These are phyloP conservation scores for Begonia fuchsioides DNA, from an alignment of 306 rosid genomes.

Conservation along the genomic window DNA sequence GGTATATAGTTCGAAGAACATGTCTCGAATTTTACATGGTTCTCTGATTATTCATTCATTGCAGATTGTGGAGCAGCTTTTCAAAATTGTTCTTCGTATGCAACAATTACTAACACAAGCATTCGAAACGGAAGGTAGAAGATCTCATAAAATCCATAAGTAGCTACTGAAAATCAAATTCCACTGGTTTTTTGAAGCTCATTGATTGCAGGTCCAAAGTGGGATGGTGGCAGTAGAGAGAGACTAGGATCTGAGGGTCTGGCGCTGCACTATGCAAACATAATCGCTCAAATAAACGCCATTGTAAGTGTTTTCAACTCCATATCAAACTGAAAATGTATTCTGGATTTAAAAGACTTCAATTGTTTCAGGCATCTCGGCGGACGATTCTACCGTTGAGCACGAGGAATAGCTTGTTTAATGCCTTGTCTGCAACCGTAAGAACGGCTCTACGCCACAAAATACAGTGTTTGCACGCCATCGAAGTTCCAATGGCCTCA, in stretches of 20 bases:
- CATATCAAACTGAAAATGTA: neutral
- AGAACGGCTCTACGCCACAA: conserved; percentile 52
- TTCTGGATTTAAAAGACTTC: neutral
- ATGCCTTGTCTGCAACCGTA: conserved; percentile 48
- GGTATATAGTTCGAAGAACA: conserved; percentile 29
- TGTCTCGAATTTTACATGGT: neutral
- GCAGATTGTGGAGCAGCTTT: conserved; percentile 92
- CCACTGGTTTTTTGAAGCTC: neutral
- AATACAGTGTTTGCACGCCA: conserved; percentile 29
- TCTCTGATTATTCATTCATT: conserved; percentile 15
- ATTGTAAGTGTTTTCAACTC: conserved; percentile 48
- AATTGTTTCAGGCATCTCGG: conserved; percentile 50
- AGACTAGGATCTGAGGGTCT: conserved; percentile 80
- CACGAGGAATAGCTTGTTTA: conserved; percentile 64
- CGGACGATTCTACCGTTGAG: conserved; percentile 64
- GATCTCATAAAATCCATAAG: conserved; percentile 1
- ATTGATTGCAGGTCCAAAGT: conserved; percentile 23
- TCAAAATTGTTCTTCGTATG: conserved; percentile 39
- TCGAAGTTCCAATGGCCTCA: conserved; percentile 59
- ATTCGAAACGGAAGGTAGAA: conserved; percentile 54
- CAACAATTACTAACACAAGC: conserved; percentile 50
- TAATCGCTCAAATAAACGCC: conserved; percentile 62
- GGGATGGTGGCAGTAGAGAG: conserved; percentile 21
- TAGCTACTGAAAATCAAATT: conserved; percentile 4
- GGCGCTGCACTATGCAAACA: conserved; percentile 85